Evolutionary conservation across 164 flowering plant genomes (phyloP).

Genomic region (Stephania japonica): DNA sequence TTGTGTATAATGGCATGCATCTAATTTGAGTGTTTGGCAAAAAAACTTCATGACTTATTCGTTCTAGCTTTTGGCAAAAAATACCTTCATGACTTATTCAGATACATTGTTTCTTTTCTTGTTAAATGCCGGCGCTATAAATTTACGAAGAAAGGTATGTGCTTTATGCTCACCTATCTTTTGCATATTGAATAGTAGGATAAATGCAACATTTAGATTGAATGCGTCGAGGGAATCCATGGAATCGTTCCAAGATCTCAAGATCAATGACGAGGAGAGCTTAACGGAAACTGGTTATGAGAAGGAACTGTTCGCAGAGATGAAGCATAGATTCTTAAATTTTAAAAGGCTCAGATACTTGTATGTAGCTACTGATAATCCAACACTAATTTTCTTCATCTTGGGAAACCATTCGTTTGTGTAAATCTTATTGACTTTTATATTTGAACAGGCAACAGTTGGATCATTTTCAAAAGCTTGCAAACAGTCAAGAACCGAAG

Average conservation of each 20-base stretch:
- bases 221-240: constrained; percentile 39
- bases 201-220: constrained; percentile 23
- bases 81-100: constrained; percentile 20
- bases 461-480: constrained; percentile 57
- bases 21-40: neutral
- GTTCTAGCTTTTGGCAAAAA: too few relatives aligned
- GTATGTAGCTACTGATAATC: constrained; percentile 40
- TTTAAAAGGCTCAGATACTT: constrained; percentile 65
- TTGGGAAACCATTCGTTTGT: constrained; percentile 11
- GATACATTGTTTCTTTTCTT: constrained; percentile 23
- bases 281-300: constrained; percentile 21
- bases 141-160: neutral
- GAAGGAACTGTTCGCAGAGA: constrained; percentile 38
- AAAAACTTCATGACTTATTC: constrained; percentile 14
- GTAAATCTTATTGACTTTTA: constrained; percentile 7
- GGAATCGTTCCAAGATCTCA: constrained; percentile 33
- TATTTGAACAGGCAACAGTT: constrained; percentile 51
- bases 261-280: constrained; percentile 21
- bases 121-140: neutral
- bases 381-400: constrained; percentile 4
- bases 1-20: neutral
- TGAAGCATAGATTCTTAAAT: constrained; percentile 62
- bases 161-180: constrained; percentile 4
- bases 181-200: constrained; percentile 29
- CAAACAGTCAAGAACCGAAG: constrained; percentile 79